Evolutionary conservation across 1,284 basidiomycete species (phyloP).

Genomic region (Naganishia sp.): DNA sequence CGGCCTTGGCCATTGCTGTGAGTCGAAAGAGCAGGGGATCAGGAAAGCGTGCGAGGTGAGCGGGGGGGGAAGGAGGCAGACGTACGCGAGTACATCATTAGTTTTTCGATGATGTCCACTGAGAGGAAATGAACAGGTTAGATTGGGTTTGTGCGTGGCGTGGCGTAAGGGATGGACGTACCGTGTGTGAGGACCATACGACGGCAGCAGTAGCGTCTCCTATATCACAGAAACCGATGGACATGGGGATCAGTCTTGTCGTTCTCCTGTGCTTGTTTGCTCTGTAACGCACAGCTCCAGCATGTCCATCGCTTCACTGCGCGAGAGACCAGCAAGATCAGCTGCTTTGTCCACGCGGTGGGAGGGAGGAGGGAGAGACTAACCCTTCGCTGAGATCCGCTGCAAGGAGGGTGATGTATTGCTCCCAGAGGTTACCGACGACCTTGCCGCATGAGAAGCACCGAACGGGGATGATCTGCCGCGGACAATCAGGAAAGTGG

Average conservation of each 20-base stretch:
- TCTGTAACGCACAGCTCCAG: conserved; percentile 64
- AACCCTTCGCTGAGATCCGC: conserved; percentile 82
- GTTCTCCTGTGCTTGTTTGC: background rate
- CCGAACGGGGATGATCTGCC: conserved; percentile 55
- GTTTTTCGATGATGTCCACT: conserved; percentile 87
- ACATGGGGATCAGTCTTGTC: background rate
- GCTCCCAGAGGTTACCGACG: conserved; percentile 88
- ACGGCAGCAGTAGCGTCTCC: conserved; percentile 90
- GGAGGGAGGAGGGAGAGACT: conserved; percentile 43
- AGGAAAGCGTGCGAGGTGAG: background rate
- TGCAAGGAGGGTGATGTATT: conserved; percentile 75
- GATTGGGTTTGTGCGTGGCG: background rate
- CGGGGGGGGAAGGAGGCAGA: background rate
- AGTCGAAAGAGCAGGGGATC: background rate
- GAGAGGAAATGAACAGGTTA: conserved; percentile 5
- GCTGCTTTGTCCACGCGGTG: background rate
- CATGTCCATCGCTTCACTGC: conserved; percentile 85
- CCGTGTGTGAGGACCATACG: conserved; percentile 98
- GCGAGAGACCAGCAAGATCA: background rate
- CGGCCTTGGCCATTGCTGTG: conserved; percentile 27
- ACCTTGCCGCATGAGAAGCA: conserved; percentile 89
- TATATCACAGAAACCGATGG: conserved; percentile 27
- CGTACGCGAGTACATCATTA: conserved; percentile 90
- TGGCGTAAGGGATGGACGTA: conserved; percentile 16
- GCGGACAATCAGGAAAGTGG: background rate